Evolutionary conservation across 2,329 filamentous ascomycete genomes (phyloP), one percentile per base, ranked within the genome.

Genomic region (Ophiostoma angusticollis): DNA sequence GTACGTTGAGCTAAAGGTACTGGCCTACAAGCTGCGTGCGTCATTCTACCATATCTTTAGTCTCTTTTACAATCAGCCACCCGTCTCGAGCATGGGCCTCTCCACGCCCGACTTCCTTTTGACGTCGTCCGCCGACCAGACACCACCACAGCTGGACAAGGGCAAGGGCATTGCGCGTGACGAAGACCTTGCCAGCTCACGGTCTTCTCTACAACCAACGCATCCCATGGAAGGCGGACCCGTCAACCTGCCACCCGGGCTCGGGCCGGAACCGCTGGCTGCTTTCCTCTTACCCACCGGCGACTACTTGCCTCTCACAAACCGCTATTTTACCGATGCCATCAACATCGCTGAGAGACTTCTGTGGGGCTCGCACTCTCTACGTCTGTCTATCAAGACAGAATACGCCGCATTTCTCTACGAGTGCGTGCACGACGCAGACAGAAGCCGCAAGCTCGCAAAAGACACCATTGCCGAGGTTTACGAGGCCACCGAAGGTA

Each of bases 31-130:
- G 60, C 70, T 98, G 12, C 79, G 85, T 44, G 91, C 91, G 13
- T 93, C 85, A 16, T 93, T 96, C 56, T 91, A 93, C 52, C 89
- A 98, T 62, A 85, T 98, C 48, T 94, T 94, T 57, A 91, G 93
- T 39, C 72, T 96, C 11, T 96, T 95, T 55, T 85, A 95, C 63
- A 95, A 95, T 59, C 77, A 84, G 38, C 89, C 89, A 0, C 70
- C 80, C 0, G 73, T 94, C 41, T 79, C 78, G 31, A 64, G 69
- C 25, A 68, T 74, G 52, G 69, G 69, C 16, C 62, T 72, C 43
- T 63, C 65, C 45, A 66, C 65, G 1, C 64, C 68, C 11, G 67
- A 70, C 35, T 50, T 54, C 4, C 55, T 63, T 34, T 59, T 57
- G 12, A 57, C 45, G 6, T 46, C 53, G 5, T 51, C 55, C 8